These are phyloP conservation scores for Penicillium thymicola DNA, from an alignment of 2,329 filamentous ascomycete genomes.

Conservation along the genomic window DNA sequence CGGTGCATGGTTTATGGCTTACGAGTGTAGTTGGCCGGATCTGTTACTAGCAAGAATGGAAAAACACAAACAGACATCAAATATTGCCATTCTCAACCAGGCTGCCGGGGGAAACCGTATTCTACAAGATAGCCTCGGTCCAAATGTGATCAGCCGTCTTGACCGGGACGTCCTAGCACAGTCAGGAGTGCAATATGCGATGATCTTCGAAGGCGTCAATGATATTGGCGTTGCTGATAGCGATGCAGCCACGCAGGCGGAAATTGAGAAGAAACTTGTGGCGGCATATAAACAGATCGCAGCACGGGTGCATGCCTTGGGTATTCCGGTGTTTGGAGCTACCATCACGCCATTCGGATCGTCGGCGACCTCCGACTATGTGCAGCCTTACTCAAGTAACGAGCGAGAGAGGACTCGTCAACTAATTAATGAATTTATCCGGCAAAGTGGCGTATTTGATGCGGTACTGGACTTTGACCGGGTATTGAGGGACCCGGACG, in stretches of 20 bases:
- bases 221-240: conserved; percentile 58
- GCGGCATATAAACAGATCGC: conserved; percentile 59
- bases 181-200: conserved; percentile 56
- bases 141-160: conserved; percentile 58
- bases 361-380: conserved; percentile 25
- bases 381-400: conserved; percentile 54
- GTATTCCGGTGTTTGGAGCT: conserved; percentile 58
- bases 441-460: conserved; percentile 56
- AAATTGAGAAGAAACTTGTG: conserved; percentile 52
- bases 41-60: conserved; percentile 54
- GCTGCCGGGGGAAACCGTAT: conserved; percentile 68
- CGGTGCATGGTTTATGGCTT: not conserved
- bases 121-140: conserved; percentile 60
- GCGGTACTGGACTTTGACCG: conserved; percentile 61
- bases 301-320: conserved; percentile 51
- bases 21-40: conserved; percentile 52
- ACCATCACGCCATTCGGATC: conserved; percentile 64
- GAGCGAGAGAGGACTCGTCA: conserved; percentile 56
- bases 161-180: conserved; percentile 63
- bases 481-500: conserved; percentile 51
- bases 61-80: conserved; percentile 42
- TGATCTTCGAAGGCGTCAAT: conserved; percentile 68
- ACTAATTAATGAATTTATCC: conserved; percentile 60
- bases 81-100: conserved; percentile 61
- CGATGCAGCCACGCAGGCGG: conserved; percentile 44